Base-by-base conservation (phyloP, 2,329 filamentous ascomycete genomes). In the Corinectria fuckeliana region DNA sequence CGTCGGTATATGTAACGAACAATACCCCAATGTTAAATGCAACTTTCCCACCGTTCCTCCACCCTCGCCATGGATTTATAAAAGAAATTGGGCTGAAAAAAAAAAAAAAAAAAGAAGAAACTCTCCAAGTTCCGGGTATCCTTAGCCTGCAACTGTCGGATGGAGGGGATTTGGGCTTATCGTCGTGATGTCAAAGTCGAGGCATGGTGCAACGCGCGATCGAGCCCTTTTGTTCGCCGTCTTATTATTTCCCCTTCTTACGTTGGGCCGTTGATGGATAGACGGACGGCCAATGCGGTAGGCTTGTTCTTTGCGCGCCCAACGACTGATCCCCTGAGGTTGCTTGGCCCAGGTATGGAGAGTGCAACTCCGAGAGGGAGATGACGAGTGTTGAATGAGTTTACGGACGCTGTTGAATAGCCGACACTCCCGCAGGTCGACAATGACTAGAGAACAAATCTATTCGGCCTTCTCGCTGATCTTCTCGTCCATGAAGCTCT, bases 391-490 rank as follows among this genome's bases (percentile, higher is more conserved):
- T 14, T 11, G 39, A 11, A 9, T 8, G n/a, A 45, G n/a, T 28
- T 16, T n/a, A 13, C n/a, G 41, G 14, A n/a, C n/a, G n/a, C 7
- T 13, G 41, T 26, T 25, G 13, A 16, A 18, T 6, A n/a, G 20
- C 13, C 20, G 39, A 23, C 39, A n/a, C 21, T 8, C 4, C 30
- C n/a, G n/a, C 30, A 5, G 30, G 30, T 32, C n/a, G n/a, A n/a
- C n/a, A n/a, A n/a, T n/a, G n/a, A n/a, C n/a, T n/a, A n/a, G n/a
- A n/a, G n/a, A n/a, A n/a, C n/a, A n/a, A n/a, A n/a, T 61, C 67
- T 73, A 71, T 36, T 66, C 60, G 39, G 69, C 66, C 70, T 78
- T 79, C 64, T 78, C 77, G 61, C 68, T 69, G 25, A 74, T 66
- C 60, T 74, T 74, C 69, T 78, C 63, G 48, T 61, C 60, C 28